Conservation (phyloP, 192 early-diverging fungal genomes). For the Coemansia furcata region DNA sequence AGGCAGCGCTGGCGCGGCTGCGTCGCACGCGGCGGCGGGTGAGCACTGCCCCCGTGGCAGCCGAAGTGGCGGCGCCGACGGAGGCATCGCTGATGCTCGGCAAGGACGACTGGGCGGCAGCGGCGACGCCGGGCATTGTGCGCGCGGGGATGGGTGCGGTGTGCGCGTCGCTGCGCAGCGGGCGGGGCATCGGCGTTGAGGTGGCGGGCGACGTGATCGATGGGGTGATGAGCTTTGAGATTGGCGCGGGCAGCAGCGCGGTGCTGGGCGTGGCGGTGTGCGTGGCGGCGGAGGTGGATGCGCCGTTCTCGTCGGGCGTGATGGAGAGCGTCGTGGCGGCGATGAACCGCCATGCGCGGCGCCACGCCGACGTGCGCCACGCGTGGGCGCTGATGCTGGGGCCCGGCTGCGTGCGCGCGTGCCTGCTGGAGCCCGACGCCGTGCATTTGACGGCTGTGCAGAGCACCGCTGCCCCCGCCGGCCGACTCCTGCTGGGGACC, state of each 20-base stretch:
- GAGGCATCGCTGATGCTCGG: background rate
- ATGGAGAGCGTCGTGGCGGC: conserved; percentile 33
- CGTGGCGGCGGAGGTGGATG: background rate
- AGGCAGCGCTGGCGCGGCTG: background rate
- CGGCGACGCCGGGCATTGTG: conserved; percentile 4
- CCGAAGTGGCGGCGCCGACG: background rate
- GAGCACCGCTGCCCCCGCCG: background rate
- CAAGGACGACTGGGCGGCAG: background rate
- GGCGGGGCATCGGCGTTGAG: background rate
- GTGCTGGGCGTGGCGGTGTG: background rate
- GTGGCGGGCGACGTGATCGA: conserved; percentile 15
- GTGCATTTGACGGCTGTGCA: conserved; percentile 21
- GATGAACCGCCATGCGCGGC: conserved; percentile 33
- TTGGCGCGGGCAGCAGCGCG: background rate
- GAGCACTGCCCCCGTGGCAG: background rate
- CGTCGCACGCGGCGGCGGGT: background rate
- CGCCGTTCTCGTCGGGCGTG: conserved; percentile 41
- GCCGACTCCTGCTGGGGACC: conserved; percentile 5
- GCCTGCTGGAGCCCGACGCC: conserved; percentile 46
- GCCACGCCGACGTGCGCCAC: conserved; percentile 23
- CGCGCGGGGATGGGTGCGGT: background rate
- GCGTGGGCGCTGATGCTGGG: conserved; percentile 30
- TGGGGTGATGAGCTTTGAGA: background rate
- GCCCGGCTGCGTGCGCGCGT: conserved; percentile 23
- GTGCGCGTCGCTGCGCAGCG: background rate